A percentile compares a stretch with the other conserved stretches of the same genome.
Evolutionary conservation across 1,284 basidiomycete species (phyloP).

Genomic region (Papiliotrema flavescens): DNA sequence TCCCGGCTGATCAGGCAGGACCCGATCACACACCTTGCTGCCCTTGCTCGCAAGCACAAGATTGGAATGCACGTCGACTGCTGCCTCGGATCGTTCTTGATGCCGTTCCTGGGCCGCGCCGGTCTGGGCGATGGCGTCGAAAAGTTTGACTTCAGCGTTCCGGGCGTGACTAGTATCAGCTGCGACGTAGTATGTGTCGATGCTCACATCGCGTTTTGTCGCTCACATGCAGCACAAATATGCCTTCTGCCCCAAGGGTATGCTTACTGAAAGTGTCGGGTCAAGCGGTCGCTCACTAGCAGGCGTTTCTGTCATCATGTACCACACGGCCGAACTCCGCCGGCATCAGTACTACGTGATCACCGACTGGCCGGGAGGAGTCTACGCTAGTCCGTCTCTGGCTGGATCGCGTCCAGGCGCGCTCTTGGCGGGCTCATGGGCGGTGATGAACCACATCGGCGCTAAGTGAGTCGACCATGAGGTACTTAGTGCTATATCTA

Average conservation of each 20-base stretch:
- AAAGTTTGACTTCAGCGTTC: constrained; percentile 79
- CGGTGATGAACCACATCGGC: constrained; percentile 66
- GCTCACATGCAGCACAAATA: constrained; percentile 40
- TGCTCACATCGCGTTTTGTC: not conserved
- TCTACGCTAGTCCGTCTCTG: constrained; percentile 58
- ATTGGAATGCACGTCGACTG: constrained; percentile 91
- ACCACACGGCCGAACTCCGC: constrained; percentile 67
- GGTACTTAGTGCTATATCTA: not conserved
- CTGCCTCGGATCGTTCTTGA: constrained; percentile 86
- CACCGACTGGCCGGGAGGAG: constrained; percentile 67
- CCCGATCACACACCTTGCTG: constrained; percentile 75
- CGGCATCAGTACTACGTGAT: constrained; percentile 80
- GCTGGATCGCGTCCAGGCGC: constrained; percentile 88
- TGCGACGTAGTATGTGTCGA: constrained; percentile 70
- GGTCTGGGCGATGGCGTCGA: constrained; percentile 44
- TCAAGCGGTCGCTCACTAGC: constrained; percentile 3
- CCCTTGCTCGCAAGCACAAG: constrained; percentile 69
- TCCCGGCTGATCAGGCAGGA: constrained; percentile 54
- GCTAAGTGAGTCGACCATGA: constrained; percentile 57
- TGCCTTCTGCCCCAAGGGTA: constrained; percentile 59
- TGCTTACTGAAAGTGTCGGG: not conserved
- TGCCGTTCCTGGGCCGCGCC: constrained; percentile 74
- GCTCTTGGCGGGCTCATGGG: constrained; percentile 92
- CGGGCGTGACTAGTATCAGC: constrained; percentile 82
- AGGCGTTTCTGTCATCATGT: constrained; percentile 95